Evolutionary conservation across 495 filamentous ascomycete genomes (phyloP).

Genomic region (Letharia columbiana): DNA sequence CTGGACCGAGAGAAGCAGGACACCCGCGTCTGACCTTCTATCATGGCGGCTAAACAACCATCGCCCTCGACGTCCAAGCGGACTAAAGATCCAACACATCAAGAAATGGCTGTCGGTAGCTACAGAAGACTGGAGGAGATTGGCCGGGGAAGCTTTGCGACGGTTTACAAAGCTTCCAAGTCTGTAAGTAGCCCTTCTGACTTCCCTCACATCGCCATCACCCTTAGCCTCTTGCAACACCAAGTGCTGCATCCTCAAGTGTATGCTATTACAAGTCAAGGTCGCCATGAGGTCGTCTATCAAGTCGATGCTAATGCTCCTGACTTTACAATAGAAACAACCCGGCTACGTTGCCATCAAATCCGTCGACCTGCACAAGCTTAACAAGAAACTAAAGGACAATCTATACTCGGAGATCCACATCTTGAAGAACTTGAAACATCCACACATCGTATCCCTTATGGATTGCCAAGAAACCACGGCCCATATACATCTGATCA

Average conservation of each 20-base stretch:
- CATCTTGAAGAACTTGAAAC: slow-evolving; percentile 82
- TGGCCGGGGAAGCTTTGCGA: slow-evolving; percentile 91
- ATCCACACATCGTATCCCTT: slow-evolving; percentile 93
- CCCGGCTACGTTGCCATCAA: slow-evolving; percentile 83
- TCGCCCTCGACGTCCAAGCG: slow-evolving; percentile 38
- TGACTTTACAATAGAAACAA: slow-evolving; percentile 39
- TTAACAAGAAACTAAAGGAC: slow-evolving; percentile 92
- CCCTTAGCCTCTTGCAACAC: background rate
- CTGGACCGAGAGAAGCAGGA: background rate
- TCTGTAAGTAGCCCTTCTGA: slow-evolving; percentile 50
- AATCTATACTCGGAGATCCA: slow-evolving; percentile 92
- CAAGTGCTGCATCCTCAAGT: background rate
- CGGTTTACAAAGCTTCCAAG: slow-evolving; percentile 79
- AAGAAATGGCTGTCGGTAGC: slow-evolving; percentile 62
- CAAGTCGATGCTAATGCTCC: slow-evolving; percentile 36
- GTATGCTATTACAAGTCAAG: background rate
- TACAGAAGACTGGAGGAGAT: slow-evolving; percentile 78
- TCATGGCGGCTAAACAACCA: slow-evolving; percentile 36
- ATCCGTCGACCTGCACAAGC: slow-evolving; percentile 77
- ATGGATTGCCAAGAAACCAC: slow-evolving; percentile 83
- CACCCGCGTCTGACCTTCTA: slow-evolving; percentile 20
- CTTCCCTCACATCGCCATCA: background rate
- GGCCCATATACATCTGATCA: slow-evolving; percentile 88
- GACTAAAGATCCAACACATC: slow-evolving; percentile 35
- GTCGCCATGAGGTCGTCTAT: background rate